A percentile compares a stretch with the other conserved stretches of the same genome.
Conservation (phyloP, 2,329 filamentous ascomycete species). For the Coniochaeta hoffmannii region DNA sequence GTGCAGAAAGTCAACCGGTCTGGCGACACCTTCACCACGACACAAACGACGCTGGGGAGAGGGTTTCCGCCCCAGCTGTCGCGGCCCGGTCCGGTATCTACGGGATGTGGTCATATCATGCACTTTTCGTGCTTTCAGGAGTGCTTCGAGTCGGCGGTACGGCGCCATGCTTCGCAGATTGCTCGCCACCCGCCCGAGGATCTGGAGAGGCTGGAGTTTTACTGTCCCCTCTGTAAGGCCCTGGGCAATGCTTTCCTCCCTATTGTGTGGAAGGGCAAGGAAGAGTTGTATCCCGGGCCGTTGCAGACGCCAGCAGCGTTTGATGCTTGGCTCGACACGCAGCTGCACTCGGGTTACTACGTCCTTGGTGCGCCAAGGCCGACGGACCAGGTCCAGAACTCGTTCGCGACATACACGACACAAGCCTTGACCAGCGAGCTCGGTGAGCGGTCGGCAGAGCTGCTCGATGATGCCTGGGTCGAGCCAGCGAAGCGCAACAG, state of each 20-base stretch:
- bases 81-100: conserved; percentile 70
- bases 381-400: conserved; percentile 23
- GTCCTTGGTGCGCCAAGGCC: conserved; percentile 26
- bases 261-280: conserved; percentile 89
- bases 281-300: conserved; percentile 73
- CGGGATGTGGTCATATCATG: conserved; percentile 97
- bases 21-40: conserved; percentile 63
- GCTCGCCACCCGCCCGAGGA: conserved; percentile 88
- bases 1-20: conserved; percentile 69
- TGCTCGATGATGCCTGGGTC: conserved; percentile 36
- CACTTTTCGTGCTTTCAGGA: conserved; percentile 92
- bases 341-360: conserved; percentile 40
- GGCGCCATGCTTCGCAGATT: conserved; percentile 86
- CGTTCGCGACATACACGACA: conserved; percentile 31
- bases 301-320: conserved; percentile 54
- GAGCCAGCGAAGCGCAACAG: conserved; percentile 19
- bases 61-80: conserved; percentile 70
- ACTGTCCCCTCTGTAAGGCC: conserved; percentile 94
- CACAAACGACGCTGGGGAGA: conserved; percentile 79
- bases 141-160: conserved; percentile 76
- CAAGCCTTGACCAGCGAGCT: conserved; percentile 29
- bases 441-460: conserved; percentile 28
- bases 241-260: conserved; percentile 92
- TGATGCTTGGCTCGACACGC: conserved; percentile 58
- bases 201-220: conserved; percentile 74